A percentile compares a stretch with the other conserved stretches of the same genome.
These are phyloP conservation scores for Leccinum rimulosum DNA, from an alignment of 768 basidiomycete genomes.

Conservation along the genomic window DNA sequence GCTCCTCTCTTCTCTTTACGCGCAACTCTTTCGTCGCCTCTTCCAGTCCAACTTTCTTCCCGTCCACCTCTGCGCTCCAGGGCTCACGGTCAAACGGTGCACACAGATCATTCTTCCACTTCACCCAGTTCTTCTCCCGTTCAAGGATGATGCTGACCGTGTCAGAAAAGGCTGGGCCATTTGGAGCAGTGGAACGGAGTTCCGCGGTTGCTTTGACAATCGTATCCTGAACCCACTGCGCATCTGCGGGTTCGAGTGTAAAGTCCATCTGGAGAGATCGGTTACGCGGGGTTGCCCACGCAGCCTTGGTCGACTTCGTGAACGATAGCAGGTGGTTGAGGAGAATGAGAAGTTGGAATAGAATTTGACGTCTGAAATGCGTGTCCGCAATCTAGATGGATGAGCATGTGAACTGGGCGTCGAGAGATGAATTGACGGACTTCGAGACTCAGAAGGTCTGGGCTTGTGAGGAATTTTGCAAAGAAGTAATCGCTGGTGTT, in stretches of 20 bases:
- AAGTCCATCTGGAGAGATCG: constrained; percentile 84
- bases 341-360: constrained; percentile 82
- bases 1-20: constrained; percentile 53
- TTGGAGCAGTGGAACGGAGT: constrained; percentile 73
- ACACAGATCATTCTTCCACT: constrained; percentile 86
- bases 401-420: constrained; percentile 12
- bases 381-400: constrained; percentile 75
- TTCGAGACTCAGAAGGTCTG: constrained; percentile 85
- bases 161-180: constrained; percentile 73
- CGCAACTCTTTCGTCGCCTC: constrained; percentile 56
- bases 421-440: constrained; percentile 39
- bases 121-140: constrained; percentile 86
- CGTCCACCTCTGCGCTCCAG: constrained; percentile 50
- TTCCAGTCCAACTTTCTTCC: constrained; percentile 52
- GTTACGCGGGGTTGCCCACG: constrained; percentile 63
- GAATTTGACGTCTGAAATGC: constrained; percentile 88
- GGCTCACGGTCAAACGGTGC: constrained; percentile 75
- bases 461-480: constrained; percentile 88
- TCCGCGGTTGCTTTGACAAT: constrained; percentile 52
- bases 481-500: constrained; percentile 77
- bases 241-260: constrained; percentile 62
- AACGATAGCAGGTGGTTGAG: constrained; percentile 73
- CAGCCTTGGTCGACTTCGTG: constrained; percentile 61
- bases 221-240: constrained; percentile 76
- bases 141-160: constrained; percentile 70